Conservation (phyloP, 1,284 basidiomycete genomes). For the Sutorius eximius region DNA sequence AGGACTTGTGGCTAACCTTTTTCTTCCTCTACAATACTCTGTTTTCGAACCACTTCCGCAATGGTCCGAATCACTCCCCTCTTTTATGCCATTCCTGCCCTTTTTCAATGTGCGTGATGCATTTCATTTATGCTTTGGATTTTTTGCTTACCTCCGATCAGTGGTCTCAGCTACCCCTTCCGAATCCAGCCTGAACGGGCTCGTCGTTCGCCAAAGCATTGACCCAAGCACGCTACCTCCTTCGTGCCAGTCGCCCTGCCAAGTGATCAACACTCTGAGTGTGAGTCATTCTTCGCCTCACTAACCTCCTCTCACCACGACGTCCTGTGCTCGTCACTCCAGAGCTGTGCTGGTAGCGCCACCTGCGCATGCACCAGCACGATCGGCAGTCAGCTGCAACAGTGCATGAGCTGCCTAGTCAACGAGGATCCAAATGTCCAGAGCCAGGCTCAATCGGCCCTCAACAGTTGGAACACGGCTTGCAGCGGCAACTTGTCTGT, state of each 20-base stretch:
- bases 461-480: constrained; percentile 16
- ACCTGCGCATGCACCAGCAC: constrained; percentile 14
- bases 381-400: constrained; percentile 13
- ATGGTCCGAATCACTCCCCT: constrained; percentile 27
- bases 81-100: constrained; percentile 12
- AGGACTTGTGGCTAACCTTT: background rate
- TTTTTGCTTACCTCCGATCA: background rate
- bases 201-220: constrained; percentile 21
- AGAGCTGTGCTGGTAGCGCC: constrained; percentile 12
- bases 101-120: constrained; percentile 15
- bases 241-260: constrained; percentile 24
- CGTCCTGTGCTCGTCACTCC: background rate
- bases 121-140: background rate
- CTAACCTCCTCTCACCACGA: background rate
- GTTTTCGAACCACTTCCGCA: background rate
- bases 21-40: background rate
- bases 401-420: constrained; percentile 25
- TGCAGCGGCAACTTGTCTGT: constrained; percentile 23
- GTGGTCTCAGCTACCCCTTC: background rate
- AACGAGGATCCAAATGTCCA: background rate
- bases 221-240: constrained; percentile 13
- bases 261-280: constrained; percentile 18
- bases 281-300: constrained; percentile 13
- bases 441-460: constrained; percentile 4
- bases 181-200: constrained; percentile 4